Percentiles rank a stretch among this genome's conserved stretches.
phyloP scores from a whole-genome alignment of 2,329 filamentous ascomycete species.

The Botryotinia globosa region DNA sequence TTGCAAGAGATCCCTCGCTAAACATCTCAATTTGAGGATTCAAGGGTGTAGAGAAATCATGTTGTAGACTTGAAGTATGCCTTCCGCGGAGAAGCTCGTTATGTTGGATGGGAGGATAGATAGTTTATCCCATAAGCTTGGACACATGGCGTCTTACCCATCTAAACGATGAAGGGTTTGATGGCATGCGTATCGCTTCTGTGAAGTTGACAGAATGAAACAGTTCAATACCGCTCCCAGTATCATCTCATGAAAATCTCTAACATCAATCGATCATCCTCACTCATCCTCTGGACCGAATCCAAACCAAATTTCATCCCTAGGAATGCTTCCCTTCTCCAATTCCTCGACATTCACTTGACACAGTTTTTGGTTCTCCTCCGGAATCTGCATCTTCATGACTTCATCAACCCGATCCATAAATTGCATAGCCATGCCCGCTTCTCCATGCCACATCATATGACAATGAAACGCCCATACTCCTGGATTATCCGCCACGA shows the following conservation, averaged over 20 bases:
- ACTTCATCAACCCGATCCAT: slow-evolving; percentile 49
- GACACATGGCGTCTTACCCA: neutral
- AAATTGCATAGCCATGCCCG: slow-evolving; percentile 60
- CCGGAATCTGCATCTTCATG: slow-evolving; percentile 44
- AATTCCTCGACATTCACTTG: slow-evolving; percentile 43
- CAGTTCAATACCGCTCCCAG: neutral
- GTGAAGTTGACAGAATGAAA: neutral
- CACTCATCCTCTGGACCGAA: slow-evolving; percentile 11
- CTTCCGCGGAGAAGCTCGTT: neutral
- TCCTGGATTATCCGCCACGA: slow-evolving; percentile 56
- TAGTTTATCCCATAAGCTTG: neutral
- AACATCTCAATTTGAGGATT: neutral
- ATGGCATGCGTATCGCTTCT: neutral
- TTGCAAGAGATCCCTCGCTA: neutral
- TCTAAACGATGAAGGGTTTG: accelerated
- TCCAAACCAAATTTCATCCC: slow-evolving; percentile 48
- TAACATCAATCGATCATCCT: neutral
- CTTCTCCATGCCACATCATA: slow-evolving; percentile 56
- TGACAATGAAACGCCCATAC: slow-evolving; percentile 60
- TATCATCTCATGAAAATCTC: neutral
- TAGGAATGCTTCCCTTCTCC: slow-evolving; percentile 48
- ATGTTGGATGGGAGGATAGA: neutral
- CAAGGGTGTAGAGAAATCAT: neutral
- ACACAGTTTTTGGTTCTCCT: slow-evolving; percentile 48
- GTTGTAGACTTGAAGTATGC: neutral